A percentile compares a stretch with the other conserved stretches of the same genome.
These are phyloP conservation scores for Umbelopsis sp. DNA, from an alignment of 192 early-diverging fungal species.

Conservation along the genomic window DNA sequence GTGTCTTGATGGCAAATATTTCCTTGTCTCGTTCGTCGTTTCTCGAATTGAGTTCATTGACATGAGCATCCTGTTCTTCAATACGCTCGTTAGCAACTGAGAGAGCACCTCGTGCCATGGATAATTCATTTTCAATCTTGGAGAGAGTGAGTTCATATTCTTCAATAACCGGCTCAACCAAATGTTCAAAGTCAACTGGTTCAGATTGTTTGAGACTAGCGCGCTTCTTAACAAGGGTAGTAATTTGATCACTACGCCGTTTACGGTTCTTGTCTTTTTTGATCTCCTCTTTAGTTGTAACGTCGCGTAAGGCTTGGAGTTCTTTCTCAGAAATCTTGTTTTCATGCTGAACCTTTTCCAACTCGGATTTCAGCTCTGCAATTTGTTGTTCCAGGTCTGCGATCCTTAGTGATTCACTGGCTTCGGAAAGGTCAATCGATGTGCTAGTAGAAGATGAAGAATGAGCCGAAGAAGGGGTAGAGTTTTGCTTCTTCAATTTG, in stretches of 20 bases:
- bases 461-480: conserved; percentile 3
- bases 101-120: conserved; percentile 55
- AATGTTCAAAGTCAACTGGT: conserved; percentile 38
- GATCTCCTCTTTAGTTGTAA: not conserved
- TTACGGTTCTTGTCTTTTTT: not conserved
- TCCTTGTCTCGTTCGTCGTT: conserved; percentile 32
- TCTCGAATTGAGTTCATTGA: conserved; percentile 37
- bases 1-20: conserved; percentile 41
- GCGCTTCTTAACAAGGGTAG: not conserved
- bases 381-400: conserved; percentile 28
- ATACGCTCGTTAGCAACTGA: conserved; percentile 54
- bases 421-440: not conserved
- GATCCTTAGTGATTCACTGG: not conserved
- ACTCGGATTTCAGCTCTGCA: conserved; percentile 30
- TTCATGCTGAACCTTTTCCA: not conserved
- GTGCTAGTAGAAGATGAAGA: conserved; percentile 21
- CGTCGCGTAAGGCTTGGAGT: not conserved
- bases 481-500: conserved; percentile 52
- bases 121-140: conserved; percentile 60
- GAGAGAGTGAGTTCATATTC: conserved; percentile 73
- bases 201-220: not conserved
- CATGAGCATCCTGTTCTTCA: conserved; percentile 57
- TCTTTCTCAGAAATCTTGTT: not conserved
- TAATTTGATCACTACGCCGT: conserved; percentile 1
- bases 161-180: conserved; percentile 69